Evolutionary conservation across 2,329 filamentous ascomycete genomes (phyloP).

Genomic region (Botrytis pseudocinerea): DNA sequence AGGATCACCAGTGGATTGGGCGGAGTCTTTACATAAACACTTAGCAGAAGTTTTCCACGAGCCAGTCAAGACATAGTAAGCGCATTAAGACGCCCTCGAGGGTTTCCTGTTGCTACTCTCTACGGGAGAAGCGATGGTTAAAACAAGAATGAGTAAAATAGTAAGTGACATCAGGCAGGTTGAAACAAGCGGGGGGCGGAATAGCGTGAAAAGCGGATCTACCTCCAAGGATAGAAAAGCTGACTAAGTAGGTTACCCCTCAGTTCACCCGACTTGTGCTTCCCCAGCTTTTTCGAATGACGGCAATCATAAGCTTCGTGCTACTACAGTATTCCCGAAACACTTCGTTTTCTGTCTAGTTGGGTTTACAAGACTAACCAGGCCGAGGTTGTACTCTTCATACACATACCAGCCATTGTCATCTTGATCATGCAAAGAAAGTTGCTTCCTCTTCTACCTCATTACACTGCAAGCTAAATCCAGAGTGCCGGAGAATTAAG

Average conservation of each 20-base stretch:
- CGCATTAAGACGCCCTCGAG: accelerated
- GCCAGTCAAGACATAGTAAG: background rate
- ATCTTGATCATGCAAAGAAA: conserved; percentile 17
- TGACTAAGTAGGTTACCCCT: conserved; percentile 1
- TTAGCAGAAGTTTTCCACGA: background rate
- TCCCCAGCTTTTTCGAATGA: background rate
- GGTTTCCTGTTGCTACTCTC: background rate
- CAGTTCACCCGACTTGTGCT: conserved; percentile 9
- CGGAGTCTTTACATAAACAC: background rate
- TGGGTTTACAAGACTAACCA: background rate
- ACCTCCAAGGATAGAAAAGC: background rate
- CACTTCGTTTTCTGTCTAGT: background rate
- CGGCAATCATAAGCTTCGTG: background rate
- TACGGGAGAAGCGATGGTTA: background rate
- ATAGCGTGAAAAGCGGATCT: background rate
- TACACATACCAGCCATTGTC: conserved; percentile 10
- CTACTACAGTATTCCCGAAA: background rate
- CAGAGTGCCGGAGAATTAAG: background rate
- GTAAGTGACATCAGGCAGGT: background rate
- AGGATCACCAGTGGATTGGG: no score
- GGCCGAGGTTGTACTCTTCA: conserved; percentile 6
- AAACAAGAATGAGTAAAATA: background rate
- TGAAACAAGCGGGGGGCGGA: background rate
- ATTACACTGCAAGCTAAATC: conserved; percentile 13
- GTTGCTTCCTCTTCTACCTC: conserved; percentile 1